Percentiles rank a stretch among this genome's conserved stretches.
phyloP scores from a whole-genome alignment of 2,329 filamentous ascomycete species.

The Camillea tinctor region DNA sequence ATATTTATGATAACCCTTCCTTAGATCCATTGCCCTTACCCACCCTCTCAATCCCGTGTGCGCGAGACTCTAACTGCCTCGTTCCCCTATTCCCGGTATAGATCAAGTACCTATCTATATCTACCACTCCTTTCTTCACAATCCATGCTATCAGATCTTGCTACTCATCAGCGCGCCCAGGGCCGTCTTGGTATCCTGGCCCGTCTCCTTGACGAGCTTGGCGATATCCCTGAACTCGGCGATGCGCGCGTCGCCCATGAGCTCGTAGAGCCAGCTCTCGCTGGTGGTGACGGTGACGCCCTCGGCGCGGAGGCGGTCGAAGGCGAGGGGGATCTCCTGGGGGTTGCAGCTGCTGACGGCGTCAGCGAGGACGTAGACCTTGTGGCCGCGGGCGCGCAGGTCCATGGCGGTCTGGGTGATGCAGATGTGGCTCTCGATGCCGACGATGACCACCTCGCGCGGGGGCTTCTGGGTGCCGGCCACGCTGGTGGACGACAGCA shows the following conservation, averaged over 20 bases:
- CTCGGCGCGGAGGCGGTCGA: conserved; percentile 71
- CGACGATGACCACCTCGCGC: conserved; percentile 70
- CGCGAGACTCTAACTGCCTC: too few species aligned
- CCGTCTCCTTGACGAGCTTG: conserved; percentile 74
- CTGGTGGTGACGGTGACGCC: conserved; percentile 81
- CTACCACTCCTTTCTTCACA: not conserved
- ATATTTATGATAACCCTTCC: too few species aligned
- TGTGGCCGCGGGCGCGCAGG: conserved; percentile 70
- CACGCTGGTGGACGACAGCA: conserved; percentile 18
- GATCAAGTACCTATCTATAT: too few species aligned
- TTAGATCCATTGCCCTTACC: too few species aligned
- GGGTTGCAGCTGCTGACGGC: conserved; percentile 85
- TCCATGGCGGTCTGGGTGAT: conserved; percentile 90
- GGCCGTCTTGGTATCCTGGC: conserved; percentile 66
- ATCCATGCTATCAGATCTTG: conserved; percentile 44
- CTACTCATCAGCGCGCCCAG: conserved; percentile 65
- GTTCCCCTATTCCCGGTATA: too few species aligned
- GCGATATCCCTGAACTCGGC: conserved; percentile 72
- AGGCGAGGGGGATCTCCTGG: conserved; percentile 76
- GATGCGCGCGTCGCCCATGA: conserved; percentile 76
- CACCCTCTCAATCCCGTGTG: too few species aligned
- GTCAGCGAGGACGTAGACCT: conserved; percentile 85
- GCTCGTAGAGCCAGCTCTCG: conserved; percentile 88
- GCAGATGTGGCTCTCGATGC: conserved; percentile 93
- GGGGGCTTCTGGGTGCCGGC: conserved; percentile 35